These are phyloP conservation scores for Heritiera fomes DNA, from an alignment of 345 rosid genomes.

Conservation along the genomic window DNA sequence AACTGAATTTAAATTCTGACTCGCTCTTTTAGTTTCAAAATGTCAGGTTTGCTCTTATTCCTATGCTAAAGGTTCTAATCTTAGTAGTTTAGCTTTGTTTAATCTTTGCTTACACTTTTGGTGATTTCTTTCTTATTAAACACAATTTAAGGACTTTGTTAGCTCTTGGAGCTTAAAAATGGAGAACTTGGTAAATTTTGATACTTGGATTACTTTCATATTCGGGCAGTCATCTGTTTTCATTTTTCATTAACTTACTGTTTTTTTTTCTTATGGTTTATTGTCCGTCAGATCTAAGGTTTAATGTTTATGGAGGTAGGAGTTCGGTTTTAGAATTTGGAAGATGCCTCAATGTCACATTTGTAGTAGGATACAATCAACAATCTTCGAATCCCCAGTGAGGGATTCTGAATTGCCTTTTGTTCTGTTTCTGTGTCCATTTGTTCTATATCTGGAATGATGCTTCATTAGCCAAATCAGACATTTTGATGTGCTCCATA, in stretches of 20 bases:
- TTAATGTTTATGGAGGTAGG: too few species aligned
- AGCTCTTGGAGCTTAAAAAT: constrained; percentile 83
- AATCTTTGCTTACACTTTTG: not conserved
- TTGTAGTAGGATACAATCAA: constrained; percentile 84
- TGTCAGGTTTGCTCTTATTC: constrained; percentile 39
- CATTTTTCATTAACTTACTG: not conserved
- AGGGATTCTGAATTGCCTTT: not conserved
- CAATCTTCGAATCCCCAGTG: constrained; percentile 57
- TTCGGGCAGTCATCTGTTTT: constrained; percentile 76
- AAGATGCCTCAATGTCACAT: constrained; percentile 46
- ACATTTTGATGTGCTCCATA: constrained; percentile 44
- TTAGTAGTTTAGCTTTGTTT: not conserved
- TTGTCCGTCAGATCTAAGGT: not conserved
- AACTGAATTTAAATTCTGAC: not conserved
- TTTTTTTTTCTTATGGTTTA: not conserved
- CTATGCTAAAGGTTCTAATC: constrained; percentile 36
- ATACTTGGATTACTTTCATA: constrained; percentile 91
- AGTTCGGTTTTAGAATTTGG: constrained; percentile 44
- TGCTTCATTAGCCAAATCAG: constrained; percentile 59
- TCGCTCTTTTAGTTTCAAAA: not conserved
- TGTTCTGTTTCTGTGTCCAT: not conserved
- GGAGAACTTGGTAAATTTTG: constrained; percentile 78
- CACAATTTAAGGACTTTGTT: constrained; percentile 1
- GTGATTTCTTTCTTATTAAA: not conserved
- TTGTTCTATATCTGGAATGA: constrained; percentile 39